Conservation (phyloP, 2,329 filamentous ascomycete genomes). For the Phialophora macrospora region DNA sequence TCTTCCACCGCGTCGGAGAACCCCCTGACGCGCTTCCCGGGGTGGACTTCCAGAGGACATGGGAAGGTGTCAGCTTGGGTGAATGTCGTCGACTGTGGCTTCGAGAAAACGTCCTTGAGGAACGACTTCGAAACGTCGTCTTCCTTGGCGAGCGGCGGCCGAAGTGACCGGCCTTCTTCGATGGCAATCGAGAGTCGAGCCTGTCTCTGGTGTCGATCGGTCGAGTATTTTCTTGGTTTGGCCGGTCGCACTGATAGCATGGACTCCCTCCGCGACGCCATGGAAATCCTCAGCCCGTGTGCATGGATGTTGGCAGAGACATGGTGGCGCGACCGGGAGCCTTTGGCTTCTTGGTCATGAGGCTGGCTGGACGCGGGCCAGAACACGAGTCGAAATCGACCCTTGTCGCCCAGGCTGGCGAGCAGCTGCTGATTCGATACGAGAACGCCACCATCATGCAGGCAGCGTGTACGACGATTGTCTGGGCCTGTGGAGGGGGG, state of each 20-base stretch:
- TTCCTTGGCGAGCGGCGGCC: constrained; percentile 13
- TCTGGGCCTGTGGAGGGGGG: background rate
- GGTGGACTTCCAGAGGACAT: constrained; percentile 20
- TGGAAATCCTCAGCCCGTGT: background rate
- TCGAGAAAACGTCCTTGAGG: constrained; percentile 18
- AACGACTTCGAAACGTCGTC: constrained; percentile 17
- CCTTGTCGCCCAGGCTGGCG: background rate
- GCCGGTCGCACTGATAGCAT: constrained; percentile 6
- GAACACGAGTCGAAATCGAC: constrained; percentile 2
- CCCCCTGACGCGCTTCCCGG: constrained; percentile 14
- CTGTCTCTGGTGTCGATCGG: constrained; percentile 18
- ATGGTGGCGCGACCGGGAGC: background rate
- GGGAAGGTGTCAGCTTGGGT: constrained; percentile 15
- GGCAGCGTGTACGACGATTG: background rate
- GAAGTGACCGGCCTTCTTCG: constrained; percentile 21
- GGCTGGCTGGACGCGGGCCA: constrained; percentile 5
- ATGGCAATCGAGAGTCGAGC: constrained; percentile 18
- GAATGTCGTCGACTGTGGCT: constrained; percentile 1
- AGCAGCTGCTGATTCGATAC: background rate
- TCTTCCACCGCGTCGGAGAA: constrained; percentile 7
- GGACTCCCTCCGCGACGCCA: constrained; percentile 21
- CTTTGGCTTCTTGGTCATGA: background rate
- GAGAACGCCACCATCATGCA: constrained; percentile 9
- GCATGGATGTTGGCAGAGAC: background rate
- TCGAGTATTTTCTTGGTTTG: constrained; percentile 19